A percentile compares a stretch with the other conserved stretches of the same genome.
Conservation (phyloP, 2,329 filamentous ascomycete species). For the Sclerotinia trifoliorum region DNA sequence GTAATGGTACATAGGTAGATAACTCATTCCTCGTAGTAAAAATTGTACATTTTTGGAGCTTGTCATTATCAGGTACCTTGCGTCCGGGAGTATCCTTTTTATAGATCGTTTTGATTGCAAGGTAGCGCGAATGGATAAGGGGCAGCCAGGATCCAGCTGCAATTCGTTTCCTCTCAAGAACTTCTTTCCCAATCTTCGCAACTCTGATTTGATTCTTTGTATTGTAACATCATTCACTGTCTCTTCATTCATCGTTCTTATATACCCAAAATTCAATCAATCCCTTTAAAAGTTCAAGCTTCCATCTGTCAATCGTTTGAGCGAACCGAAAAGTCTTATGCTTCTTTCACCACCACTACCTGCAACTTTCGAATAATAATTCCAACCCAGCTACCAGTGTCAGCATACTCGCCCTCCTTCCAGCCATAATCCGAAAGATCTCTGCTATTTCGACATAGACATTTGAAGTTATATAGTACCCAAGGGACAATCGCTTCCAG, state of each 20-base stretch:
- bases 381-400: conserved; percentile 13
- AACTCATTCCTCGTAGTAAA: conserved; percentile 31
- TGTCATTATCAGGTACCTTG: conserved; percentile 28
- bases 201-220: conserved; percentile 10
- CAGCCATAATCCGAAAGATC: conserved; percentile 27
- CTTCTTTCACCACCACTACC: conserved; percentile 17
- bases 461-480: conserved; percentile 27
- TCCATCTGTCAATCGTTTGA: conserved; percentile 38
- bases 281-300: conserved; percentile 26
- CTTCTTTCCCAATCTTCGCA: conserved; percentile 13
- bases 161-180: conserved; percentile 18
- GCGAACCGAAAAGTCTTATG: conserved; percentile 21
- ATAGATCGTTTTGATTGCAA: conserved; percentile 36
- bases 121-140: conserved; percentile 36
- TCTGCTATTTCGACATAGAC: conserved; percentile 29
- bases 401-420: conserved; percentile 12
- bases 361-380: conserved; percentile 17
- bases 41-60: conserved; percentile 33
- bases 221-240: conserved; percentile 20
- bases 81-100: conserved; percentile 35
- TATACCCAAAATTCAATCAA: conserved; percentile 28
- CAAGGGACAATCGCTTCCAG: conserved; percentile 3
- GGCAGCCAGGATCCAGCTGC: conserved; percentile 23
- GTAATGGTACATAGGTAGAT: conserved; percentile 11
- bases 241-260: conserved; percentile 31